Base-by-base conservation (phyloP, 2,329 filamentous ascomycete genomes). In the Calonectria pseudoturangicola region DNA sequence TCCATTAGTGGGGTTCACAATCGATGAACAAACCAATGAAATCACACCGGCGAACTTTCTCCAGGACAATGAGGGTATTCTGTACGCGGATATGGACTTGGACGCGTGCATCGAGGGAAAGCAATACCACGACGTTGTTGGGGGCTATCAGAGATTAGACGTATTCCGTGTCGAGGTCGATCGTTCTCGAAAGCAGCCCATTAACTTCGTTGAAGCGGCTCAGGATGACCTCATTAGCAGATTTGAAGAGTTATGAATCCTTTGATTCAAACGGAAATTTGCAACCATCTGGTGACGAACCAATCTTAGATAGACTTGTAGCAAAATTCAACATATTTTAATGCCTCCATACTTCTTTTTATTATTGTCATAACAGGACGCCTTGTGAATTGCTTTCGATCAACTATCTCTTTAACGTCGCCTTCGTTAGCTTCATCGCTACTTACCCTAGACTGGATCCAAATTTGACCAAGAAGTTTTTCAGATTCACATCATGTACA, bases 71-170 rank as follows among this genome's bases (percentile, higher is more conserved):
- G 88, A 90, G 73, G 88, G 83, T 0, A 86, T 91, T 8, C 58
- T 89, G 9, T 90, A 90, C 75, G 87, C 87, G 0, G 88, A 90
- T 70, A 70, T 91, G 71, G 82, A 90, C 75, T 71, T 90, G 5
- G 82, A 83, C 0, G 83, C 86, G 4, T 89, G 87, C 47, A 81
- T 91, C 0, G 89, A 91, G 74, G 87, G 87, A 0, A 91, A 91
- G 74, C 89, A 90, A 77, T 90, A 88, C 72, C 89, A 90, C 71
- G 89, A 91, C 79, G 84, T 89, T 2, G 87, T 88, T 1, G 89
- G 89, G 0, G 88, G 88, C 0, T 90, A 91, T 79, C 89, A 91
- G 77, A 81, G 89, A 2, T 78, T 88, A 3, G 88, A 91, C 77
- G 82, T 91, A 1, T 91, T 91, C 74, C 82, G 89, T 36, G 66